Percentiles rank a stretch among this genome's conserved stretches.
phyloP scores from a whole-genome alignment of 495 filamentous ascomycete species.

The Pseudomonodictys pantanalensis region DNA sequence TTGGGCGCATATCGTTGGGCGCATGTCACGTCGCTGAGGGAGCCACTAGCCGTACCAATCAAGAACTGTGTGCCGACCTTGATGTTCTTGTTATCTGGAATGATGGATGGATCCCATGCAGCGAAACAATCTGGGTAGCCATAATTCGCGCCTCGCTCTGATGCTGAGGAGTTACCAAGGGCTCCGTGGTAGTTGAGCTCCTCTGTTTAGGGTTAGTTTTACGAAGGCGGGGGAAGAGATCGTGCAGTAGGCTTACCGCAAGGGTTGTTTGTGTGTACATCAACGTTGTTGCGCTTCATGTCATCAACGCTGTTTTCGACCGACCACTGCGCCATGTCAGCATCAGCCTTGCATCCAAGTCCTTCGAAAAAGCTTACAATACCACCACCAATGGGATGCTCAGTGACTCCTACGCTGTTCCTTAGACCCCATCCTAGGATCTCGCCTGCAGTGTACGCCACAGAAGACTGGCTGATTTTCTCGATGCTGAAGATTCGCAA shows the following conservation, averaged over 20 bases:
- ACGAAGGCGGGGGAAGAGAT: not conserved
- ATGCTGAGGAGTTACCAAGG: slow-evolving; percentile 45
- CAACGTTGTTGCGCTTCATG: slow-evolving; percentile 50
- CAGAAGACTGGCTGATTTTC: slow-evolving; percentile 37
- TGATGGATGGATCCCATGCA: slow-evolving; percentile 52
- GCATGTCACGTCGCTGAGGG: slow-evolving; percentile 34
- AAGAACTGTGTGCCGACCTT: slow-evolving; percentile 50
- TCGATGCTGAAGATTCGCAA: slow-evolving; percentile 59
- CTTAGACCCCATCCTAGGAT: slow-evolving; percentile 66
- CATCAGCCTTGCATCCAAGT: not conserved
- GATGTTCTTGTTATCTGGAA: slow-evolving; percentile 47
- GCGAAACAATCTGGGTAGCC: slow-evolving; percentile 68
- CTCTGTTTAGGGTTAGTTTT: slow-evolving; percentile 31
- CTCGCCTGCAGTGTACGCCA: slow-evolving; percentile 48
- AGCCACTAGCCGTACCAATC: slow-evolving; percentile 21
- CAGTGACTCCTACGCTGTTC: slow-evolving; percentile 64
- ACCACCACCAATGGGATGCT: slow-evolving; percentile 50
- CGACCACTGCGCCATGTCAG: slow-evolving; percentile 6
- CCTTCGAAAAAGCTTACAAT: slow-evolving; percentile 49
- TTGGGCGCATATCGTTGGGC: slow-evolving; percentile 23
- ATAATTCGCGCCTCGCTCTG: slow-evolving; percentile 51
- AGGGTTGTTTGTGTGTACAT: slow-evolving; percentile 66
- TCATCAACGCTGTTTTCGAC: slow-evolving; percentile 70
- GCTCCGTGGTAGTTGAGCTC: slow-evolving; percentile 67
- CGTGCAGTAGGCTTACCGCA: slow-evolving; percentile 41